A percentile compares a stretch with the other conserved stretches of the same genome.
These are phyloP conservation scores for Oryza meyeriana DNA, from an alignment of 176 grass and related monocot genomes.

Conservation along the genomic window DNA sequence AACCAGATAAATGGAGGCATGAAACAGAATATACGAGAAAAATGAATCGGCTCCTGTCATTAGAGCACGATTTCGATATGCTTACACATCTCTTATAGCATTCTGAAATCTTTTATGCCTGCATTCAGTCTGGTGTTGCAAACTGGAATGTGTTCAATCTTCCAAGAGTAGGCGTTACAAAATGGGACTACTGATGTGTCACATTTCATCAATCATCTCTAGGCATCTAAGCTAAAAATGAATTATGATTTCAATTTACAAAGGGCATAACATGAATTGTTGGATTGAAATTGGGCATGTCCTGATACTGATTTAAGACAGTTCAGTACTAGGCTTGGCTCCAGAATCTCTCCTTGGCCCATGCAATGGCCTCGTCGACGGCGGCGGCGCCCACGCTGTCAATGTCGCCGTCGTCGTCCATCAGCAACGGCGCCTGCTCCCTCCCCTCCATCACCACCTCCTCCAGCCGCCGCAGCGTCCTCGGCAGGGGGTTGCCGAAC, in stretches of 20 bases:
- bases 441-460: conserved; percentile 35
- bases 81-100: background rate
- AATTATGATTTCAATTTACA: background rate
- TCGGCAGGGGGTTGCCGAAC: conserved; percentile 35
- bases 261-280: background rate
- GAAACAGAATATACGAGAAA: background rate
- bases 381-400: conserved; percentile 50
- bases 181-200: background rate
- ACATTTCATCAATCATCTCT: background rate
- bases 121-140: background rate
- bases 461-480: conserved; percentile 35
- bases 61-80: background rate
- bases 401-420: conserved; percentile 52
- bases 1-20: conserved; percentile 25
- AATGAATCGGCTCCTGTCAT: background rate
- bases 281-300: background rate
- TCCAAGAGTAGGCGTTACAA: conserved; percentile 9
- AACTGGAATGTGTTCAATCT: background rate
- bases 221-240: conserved; percentile 3
- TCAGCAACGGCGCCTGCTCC: conserved; percentile 44
- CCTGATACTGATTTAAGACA: background rate
- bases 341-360: conserved; percentile 86
- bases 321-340: conserved; percentile 29
- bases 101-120: background rate
- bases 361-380: conserved; percentile 78